phyloP scores from a whole-genome alignment of 108 stramenopile species.

The Epipyxis sp. region DNA sequence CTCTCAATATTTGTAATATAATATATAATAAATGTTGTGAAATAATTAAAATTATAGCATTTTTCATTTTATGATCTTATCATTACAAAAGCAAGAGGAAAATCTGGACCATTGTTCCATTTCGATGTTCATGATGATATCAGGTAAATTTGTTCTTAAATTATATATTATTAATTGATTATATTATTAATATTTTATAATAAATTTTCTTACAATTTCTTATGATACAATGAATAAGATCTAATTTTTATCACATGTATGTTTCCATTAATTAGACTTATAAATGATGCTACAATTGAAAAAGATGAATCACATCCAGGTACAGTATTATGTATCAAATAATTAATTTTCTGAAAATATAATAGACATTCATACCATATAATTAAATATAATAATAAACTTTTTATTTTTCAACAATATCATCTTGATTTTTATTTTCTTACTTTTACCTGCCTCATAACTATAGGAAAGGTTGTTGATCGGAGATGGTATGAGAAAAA shows the following conservation, averaged over 20 bases:
- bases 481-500: constrained; percentile 71
- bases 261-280: too few species aligned
- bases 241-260: too few species aligned
- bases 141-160: too few species aligned
- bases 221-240: constrained; percentile 2
- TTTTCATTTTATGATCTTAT: constrained; percentile 94
- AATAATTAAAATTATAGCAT: constrained; percentile 57
- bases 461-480: constrained; percentile 26
- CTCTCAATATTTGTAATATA: too few species aligned
- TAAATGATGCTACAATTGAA: constrained; percentile 77
- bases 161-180: too few species aligned
- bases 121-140: constrained; percentile 95
- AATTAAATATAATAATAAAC: constrained; percentile 60
- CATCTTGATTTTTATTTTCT: too few species aligned
- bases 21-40: too few species aligned
- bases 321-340: constrained; percentile 59
- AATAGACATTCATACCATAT: constrained; percentile 75
- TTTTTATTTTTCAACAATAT: constrained; percentile 9
- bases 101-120: constrained; percentile 90
- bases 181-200: constrained; percentile 18
- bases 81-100: constrained; percentile 86
- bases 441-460: too few species aligned
- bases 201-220: too few species aligned
- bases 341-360: neutral
- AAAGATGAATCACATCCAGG: constrained; percentile 95